These are phyloP conservation scores for Nicotiana tomentosiformis DNA, from an alignment of 257 asterid species.

Conservation along the genomic window DNA sequence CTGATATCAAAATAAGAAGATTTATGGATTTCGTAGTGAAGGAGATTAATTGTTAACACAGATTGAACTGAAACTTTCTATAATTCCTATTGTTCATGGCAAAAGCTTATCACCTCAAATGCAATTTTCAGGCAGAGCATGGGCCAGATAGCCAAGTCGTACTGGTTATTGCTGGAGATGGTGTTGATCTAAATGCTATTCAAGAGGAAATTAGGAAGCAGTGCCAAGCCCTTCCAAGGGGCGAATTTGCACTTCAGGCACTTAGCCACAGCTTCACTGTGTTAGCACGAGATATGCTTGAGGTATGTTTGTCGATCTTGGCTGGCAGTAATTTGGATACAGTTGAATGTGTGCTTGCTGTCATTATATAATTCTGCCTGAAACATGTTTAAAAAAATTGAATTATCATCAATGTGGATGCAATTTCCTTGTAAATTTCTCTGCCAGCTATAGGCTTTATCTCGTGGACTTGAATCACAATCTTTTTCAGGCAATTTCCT, in stretches of 20 bases:
- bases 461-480: constrained; percentile 6
- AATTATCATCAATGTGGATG: background rate
- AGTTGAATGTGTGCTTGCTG: constrained; percentile 1
- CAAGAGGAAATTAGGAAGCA: constrained; percentile 69
- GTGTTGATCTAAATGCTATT: constrained; percentile 59
- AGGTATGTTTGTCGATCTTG: constrained; percentile 41
- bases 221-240: constrained; percentile 84
- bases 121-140: constrained; percentile 80
- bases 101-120: background rate
- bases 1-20: background rate
- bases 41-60: background rate
- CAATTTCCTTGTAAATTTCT: background rate
- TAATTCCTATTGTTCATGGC: background rate
- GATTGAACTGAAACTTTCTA: background rate
- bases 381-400: background rate
- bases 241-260: constrained; percentile 78
- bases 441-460: background rate
- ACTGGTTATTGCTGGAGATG: constrained; percentile 84
- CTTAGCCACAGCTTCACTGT: constrained; percentile 83
- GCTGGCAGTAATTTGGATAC: background rate
- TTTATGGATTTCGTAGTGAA: background rate
- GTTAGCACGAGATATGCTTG: constrained; percentile 80
- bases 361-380: background rate
- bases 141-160: constrained; percentile 99
- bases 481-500: constrained; percentile 61